Evolutionary conservation across 257 asterid species (phyloP), one percentile per base, ranked within the genome.

Genomic region (Linaria vulgaris): DNA sequence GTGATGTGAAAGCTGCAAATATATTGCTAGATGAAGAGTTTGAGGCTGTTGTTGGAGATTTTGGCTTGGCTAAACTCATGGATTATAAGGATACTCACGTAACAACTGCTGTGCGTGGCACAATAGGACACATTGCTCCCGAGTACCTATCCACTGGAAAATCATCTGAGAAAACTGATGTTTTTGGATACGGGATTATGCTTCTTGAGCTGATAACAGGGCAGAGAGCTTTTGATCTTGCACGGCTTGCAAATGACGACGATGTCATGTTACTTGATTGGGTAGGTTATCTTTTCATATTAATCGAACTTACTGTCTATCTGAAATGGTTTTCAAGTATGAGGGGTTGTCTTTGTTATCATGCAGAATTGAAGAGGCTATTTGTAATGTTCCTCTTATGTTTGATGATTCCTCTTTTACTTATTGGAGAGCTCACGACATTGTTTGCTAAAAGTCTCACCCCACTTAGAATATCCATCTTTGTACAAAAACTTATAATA

Each of bases 31-130:
- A 81, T 8, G 87, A 81, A 62, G 87, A 76, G 74, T 81, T 81
- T 61, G 87, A 81, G 69, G 87, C 87, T 0, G 87, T 81, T 0
- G 87, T 81, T 5, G 87, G 87, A 55, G 87, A 81, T 69, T 81
- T 81, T n/a, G 87, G 87, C 38, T 63, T 81, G 76, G 87, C 87
- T 66, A 81, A 79, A 51, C 77, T 81, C 34, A 78, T 81, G 87
- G 87, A 81, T 58, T 78, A 81, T 57, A 78, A 78, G 63, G 87
- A 81, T 34, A 78, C 87, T 0, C 87, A 81, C 13, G 87, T 81
- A 44, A 81, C 87, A 8, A 81, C 87, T 11, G 87, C 87, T n/a
- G 87, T 81, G 25, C 83, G 87, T 62, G 87, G 87, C 39, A 81
- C 87, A 4, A 78, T 81, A 37, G 87, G 87, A 50, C 87, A 81